Evolutionary conservation across 148 eudicot genomes (phyloP), one percentile per base, ranked within the genome.

Genomic region (Vaccinium vitisidaea): DNA sequence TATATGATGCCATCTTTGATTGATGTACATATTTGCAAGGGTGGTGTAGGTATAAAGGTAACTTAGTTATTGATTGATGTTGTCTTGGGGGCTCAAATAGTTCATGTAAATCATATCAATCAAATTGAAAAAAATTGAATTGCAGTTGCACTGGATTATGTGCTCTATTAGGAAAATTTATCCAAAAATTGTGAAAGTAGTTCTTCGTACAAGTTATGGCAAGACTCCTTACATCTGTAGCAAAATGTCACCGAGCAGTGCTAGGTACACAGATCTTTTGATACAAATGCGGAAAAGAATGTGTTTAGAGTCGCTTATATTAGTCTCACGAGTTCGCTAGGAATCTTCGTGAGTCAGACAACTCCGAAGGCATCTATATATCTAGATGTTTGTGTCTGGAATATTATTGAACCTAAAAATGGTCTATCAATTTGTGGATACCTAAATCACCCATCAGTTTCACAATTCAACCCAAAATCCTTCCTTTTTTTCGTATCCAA

Each of bases 321-420:
- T 25, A 12, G 30, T 63, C 69, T 63, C 69, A 0, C 8, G 27
- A 23, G 23, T 8, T 2, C 13, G 9, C 12, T 9, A 63, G 69
- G n/a, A n/a, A 63, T 9, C 9, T 27, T n/a, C 9, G 13, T 0
- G 27, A 4, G 0, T 8, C 5, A 10, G 12, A 50, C 11, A 0
- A 63, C 27, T n/a, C 1, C 0, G 4, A 63, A 63, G 25, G 9
- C 27, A 8, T 63, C 5, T 0, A 27, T 27, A 61, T 59, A 21
- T 21, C 2, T 7, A n/a, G 70, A n/a, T 23, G 23, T n/a, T n/a
- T 65, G 9, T n/a, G 9, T n/a, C 32, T 27, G 30, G 2, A 23
- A 13, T 1, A 65, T 50, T 50, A 50, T 50, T 9, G 30, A 65
- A 8, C 23, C 11, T 9, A 65, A 65, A 59, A 59, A 9, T 59